Percentiles rank a stretch among this genome's conserved stretches.
Evolutionary conservation across 2,329 filamentous ascomycete genomes (phyloP).

Genomic region (Ceratocystis smalleyi): DNA sequence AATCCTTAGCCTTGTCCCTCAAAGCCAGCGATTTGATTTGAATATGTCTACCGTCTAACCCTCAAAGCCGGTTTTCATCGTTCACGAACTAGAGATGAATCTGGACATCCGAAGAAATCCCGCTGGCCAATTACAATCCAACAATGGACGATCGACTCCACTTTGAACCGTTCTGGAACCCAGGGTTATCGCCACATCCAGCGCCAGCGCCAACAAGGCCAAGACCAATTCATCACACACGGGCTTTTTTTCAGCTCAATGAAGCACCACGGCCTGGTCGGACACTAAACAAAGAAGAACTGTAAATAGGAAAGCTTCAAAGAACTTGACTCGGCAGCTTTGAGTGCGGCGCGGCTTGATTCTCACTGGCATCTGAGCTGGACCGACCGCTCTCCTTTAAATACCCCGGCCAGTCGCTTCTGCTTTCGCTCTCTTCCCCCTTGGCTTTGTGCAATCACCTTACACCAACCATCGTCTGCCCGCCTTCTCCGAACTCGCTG

Average conservation of each 20-base stretch:
- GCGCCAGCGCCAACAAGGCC: not conserved
- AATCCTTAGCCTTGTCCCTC: not conserved
- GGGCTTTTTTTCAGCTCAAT: not conserved
- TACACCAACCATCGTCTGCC: not conserved
- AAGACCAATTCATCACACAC: not conserved
- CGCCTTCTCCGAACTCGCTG: not conserved
- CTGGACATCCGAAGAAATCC: conserved; percentile 1
- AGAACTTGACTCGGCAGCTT: not conserved
- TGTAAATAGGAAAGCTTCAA: not conserved
- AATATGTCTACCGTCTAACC: too few relatives aligned
- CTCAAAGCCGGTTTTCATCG: not conserved
- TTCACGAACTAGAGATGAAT: conserved; percentile 1
- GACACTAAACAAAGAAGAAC: not conserved
- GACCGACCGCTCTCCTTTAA: not conserved
- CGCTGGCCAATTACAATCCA: conserved; percentile 6
- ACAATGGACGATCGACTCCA: not conserved
- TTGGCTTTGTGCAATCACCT: not conserved
- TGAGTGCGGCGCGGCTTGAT: not conserved
- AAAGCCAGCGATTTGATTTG: too few relatives aligned
- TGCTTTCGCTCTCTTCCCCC: not conserved
- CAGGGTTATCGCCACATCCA: not conserved
- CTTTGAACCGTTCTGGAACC: conserved; percentile 6
- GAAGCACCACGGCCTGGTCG: not conserved
- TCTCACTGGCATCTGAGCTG: not conserved
- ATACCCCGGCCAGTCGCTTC: not conserved